These are phyloP conservation scores for Colletotrichum caudatum DNA, from an alignment of 2,329 filamentous ascomycete genomes.

Conservation along the genomic window DNA sequence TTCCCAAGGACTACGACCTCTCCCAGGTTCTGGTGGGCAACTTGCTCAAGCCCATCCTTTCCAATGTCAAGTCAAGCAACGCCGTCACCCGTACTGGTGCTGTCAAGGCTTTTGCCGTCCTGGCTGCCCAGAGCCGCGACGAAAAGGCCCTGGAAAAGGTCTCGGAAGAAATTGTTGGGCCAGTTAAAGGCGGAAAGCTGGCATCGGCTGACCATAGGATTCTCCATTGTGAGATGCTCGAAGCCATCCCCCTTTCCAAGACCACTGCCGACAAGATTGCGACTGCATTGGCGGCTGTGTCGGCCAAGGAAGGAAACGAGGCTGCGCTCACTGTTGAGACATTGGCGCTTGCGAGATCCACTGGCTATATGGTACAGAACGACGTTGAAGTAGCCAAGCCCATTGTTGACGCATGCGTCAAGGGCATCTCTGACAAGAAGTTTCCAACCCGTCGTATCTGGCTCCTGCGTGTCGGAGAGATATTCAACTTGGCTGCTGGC, in stretches of 20 bases:
- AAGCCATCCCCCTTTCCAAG: conserved; percentile 69
- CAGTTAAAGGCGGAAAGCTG: conserved; percentile 86
- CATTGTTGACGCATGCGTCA: conserved; percentile 77
- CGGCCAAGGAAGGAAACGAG: conserved; percentile 91
- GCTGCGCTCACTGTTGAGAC: conserved; percentile 82
- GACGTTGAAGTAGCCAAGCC: conserved; percentile 73
- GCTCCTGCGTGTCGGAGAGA: conserved; percentile 79
- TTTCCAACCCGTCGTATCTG: conserved; percentile 81
- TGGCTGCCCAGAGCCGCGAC: conserved; percentile 73
- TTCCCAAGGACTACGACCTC: conserved; percentile 80
- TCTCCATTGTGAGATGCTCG: conserved; percentile 84
- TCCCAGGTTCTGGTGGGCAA: conserved; percentile 78
- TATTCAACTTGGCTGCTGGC: conserved; percentile 65
- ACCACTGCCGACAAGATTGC: conserved; percentile 75
- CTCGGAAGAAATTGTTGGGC: conserved; percentile 80
- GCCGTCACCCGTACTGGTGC: conserved; percentile 80
- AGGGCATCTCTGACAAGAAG: conserved; percentile 89
- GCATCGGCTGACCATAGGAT: conserved; percentile 86
- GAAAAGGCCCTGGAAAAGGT: conserved; percentile 72
- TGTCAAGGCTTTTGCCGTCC: conserved; percentile 76
- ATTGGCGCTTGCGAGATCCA: conserved; percentile 74
- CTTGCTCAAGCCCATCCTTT: conserved; percentile 87
- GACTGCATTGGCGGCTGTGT: conserved; percentile 73
- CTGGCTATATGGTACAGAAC: conserved; percentile 71
- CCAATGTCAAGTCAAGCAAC: conserved; percentile 93